Conservation (phyloP, 2,329 filamentous ascomycete genomes). For the Colletotrichum paranaense region DNA sequence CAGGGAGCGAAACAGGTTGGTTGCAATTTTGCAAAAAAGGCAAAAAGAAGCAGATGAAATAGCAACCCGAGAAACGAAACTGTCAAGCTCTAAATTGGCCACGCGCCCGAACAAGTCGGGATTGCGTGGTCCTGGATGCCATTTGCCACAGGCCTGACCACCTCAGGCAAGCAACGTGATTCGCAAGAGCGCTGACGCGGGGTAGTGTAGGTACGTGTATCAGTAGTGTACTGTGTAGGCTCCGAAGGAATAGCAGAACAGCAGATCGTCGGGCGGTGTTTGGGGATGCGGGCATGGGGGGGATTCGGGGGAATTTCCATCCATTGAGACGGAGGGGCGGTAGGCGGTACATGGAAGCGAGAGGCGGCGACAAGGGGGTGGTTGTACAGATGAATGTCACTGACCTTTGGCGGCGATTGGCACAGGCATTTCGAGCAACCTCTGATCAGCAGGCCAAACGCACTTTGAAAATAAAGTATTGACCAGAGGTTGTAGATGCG, state of each 20-base stretch:
- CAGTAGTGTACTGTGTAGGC: conserved; percentile 1
- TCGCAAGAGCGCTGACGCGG: conserved; percentile 29
- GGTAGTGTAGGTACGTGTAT: conserved; percentile 13
- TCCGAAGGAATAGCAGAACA: conserved; percentile 1
- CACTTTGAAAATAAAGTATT: background rate
- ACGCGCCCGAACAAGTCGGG: conserved; percentile 17
- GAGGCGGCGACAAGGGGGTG: conserved; percentile 21
- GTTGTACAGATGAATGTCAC: conserved; percentile 8
- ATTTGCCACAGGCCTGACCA: conserved; percentile 36
- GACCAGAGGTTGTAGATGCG: conserved; percentile 9
- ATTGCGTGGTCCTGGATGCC: conserved; percentile 28
- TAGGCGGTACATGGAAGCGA: conserved; percentile 21
- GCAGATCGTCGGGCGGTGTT: conserved; percentile 32
- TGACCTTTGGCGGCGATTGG: conserved; percentile 36
- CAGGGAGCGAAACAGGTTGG: background rate
- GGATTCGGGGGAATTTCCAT: background rate
- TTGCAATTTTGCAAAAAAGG: background rate
- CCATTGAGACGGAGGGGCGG: background rate
- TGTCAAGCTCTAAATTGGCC: conserved; percentile 26
- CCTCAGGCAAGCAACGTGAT: conserved; percentile 33
- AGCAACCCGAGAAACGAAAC: background rate
- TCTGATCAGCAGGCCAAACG: conserved; percentile 13
- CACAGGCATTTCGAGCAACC: conserved; percentile 30
- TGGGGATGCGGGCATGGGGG: conserved; percentile 4
- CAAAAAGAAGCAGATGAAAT: background rate